Evolutionary conservation across 2,329 filamentous ascomycete species (phyloP), one percentile per base, ranked within the genome.

Genomic region (Eutypa lata): DNA sequence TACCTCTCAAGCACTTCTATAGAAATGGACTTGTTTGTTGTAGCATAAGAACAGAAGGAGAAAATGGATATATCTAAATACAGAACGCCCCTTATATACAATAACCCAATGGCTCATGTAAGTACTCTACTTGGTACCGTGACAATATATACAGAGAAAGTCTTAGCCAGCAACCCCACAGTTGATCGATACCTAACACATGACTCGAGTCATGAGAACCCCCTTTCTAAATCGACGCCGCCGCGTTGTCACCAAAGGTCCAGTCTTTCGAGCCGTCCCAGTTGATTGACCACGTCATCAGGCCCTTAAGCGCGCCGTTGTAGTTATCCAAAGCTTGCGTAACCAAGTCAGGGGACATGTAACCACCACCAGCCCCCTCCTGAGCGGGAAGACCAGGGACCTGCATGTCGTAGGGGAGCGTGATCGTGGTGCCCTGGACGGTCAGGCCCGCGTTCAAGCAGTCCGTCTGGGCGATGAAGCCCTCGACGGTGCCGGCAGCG

Each of bases 231-330:
- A n/a, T n/a, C n/a, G n/a, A n/a, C n/a, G n/a, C n/a, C n/a, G n/a
- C n/a, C n/a, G n/a, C n/a, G n/a, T 68, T 71, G 51, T 71, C 61
- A n/a, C 57, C 64, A 53, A 70, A 71, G 1, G 65, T 65, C 68
- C 68, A 71, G 49, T 51, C 55, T 51, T 65, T 65, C 11, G 68
- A 68, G 10, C 66, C 68, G 47, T 71, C 68, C 68, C 68, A 71
- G 60, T 71, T 71, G 53, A 70, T 68, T 7, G 68, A 71, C 68
- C 68, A 71, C 2, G 68, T 70, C 68, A 71, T 71, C 47, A 71
- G 21, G 7, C 68, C 68, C 56, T 70, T 71, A 45, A 71, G 61
- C 19, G 56, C 48, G 8, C 66, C 67, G 33, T 56, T 59, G 53
- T 70, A 70, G 57, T 68, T 60, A 28, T 65, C 59, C 62, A 61